These are phyloP conservation scores for Eutrema heterophyllum DNA, from an alignment of 345 rosid genomes.

Conservation along the genomic window DNA sequence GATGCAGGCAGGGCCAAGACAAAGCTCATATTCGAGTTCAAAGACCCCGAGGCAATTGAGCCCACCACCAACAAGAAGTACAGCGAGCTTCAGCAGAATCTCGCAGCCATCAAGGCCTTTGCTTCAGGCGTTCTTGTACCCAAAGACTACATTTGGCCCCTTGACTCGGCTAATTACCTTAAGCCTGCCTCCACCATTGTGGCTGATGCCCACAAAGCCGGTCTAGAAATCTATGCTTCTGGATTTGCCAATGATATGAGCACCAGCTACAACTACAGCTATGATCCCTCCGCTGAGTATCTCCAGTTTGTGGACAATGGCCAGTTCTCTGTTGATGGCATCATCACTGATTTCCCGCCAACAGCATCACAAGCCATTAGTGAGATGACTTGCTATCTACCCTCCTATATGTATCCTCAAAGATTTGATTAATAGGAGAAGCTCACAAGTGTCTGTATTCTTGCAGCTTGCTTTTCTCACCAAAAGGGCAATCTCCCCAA, in stretches of 20 bases:
- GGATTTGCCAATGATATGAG: slow-evolving; percentile 69
- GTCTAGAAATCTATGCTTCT: slow-evolving; percentile 67
- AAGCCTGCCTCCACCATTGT: slow-evolving; percentile 57
- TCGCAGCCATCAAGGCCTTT: slow-evolving; percentile 48
- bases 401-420: not conserved
- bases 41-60: slow-evolving; percentile 45
- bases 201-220: slow-evolving; percentile 69
- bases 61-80: slow-evolving; percentile 66
- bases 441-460: not conserved
- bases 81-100: slow-evolving; percentile 39
- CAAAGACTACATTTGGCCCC: slow-evolving; percentile 67
- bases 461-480: slow-evolving; percentile 61
- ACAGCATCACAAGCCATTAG: slow-evolving; percentile 70
- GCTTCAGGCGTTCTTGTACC: slow-evolving; percentile 80
- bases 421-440: not conserved
- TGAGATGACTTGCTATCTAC: slow-evolving; percentile 26
- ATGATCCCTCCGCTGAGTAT: slow-evolving; percentile 71
- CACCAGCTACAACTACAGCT: slow-evolving; percentile 55
- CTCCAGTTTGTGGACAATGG: slow-evolving; percentile 52
- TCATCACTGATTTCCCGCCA: slow-evolving; percentile 77
- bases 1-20: slow-evolving; percentile 33
- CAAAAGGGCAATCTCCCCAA: slow-evolving; percentile 27
- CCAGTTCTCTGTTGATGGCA: slow-evolving; percentile 70
- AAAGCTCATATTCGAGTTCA: slow-evolving; percentile 48
- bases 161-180: slow-evolving; percentile 44